Evolutionary conservation across 208 protist species (phyloP).

Genomic region (Kentomonas sorsogonicus): DNA sequence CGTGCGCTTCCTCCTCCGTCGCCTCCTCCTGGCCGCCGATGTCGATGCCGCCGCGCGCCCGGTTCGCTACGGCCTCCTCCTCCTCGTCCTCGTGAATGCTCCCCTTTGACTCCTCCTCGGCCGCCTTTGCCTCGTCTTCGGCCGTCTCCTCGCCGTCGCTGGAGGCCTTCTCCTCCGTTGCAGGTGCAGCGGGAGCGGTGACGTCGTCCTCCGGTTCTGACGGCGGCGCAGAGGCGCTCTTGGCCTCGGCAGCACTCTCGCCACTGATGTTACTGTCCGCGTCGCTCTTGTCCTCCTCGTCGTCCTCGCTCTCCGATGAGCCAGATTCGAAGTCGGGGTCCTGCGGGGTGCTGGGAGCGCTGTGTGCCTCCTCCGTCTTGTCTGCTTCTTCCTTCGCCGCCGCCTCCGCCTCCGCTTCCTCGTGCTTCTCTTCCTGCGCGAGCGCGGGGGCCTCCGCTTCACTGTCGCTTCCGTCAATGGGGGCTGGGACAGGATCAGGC

Average conservation of each 20-base stretch:
- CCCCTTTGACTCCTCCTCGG: not conserved
- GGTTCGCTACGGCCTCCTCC: not conserved
- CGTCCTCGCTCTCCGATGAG: not conserved
- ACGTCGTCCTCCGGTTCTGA: not conserved
- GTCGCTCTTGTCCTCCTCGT: not conserved
- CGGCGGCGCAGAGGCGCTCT: not conserved
- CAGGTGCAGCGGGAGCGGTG: not conserved
- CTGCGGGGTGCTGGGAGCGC: not conserved
- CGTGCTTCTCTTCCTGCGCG: not conserved
- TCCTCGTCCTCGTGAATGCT: not conserved
- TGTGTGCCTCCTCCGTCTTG: not conserved
- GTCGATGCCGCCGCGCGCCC: not conserved
- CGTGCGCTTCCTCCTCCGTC: not conserved
- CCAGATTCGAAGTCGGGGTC: not conserved
- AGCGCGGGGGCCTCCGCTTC: not conserved
- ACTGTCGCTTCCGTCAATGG: not conserved
- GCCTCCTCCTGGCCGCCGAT: not conserved
- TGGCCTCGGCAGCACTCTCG: not conserved
- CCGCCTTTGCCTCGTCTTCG: not conserved
- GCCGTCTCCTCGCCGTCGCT: not conserved
- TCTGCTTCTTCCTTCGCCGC: not conserved
- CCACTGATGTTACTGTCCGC: not conserved
- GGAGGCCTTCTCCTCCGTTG: not conserved
- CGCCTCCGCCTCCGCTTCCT: not conserved
- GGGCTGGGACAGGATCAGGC: not conserved